phyloP scores from a whole-genome alignment of 108 stramenopile genomes.

The Fragilaria crotonensis region DNA sequence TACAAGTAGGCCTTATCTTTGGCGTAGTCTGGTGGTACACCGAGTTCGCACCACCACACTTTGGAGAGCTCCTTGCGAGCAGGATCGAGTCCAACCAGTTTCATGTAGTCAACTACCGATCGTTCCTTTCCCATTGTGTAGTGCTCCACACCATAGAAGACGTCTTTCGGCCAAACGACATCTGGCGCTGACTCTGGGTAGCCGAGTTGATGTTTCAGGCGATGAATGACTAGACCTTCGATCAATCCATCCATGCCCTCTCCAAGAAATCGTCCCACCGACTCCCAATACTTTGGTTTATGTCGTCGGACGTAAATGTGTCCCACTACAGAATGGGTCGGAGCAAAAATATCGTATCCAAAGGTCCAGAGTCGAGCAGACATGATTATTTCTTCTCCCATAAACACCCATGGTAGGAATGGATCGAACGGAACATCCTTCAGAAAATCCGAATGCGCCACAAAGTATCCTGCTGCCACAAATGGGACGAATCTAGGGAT shows the following conservation, averaged over 20 bases:
- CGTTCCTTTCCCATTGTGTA: slow-evolving; percentile 52
- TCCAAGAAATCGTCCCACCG: slow-evolving; percentile 61
- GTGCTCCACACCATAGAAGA: slow-evolving; percentile 41
- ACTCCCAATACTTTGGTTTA: slow-evolving; percentile 95
- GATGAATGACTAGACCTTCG: slow-evolving; percentile 36
- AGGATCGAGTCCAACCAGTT: slow-evolving; percentile 49
- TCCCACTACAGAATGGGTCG: slow-evolving; percentile 70
- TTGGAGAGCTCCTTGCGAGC: slow-evolving; percentile 25
- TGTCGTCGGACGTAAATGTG: slow-evolving; percentile 88
- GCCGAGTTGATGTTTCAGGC: slow-evolving; percentile 70
- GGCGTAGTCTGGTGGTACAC: background rate
- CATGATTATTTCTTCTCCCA: slow-evolving; percentile 94
- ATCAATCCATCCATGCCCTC: slow-evolving; percentile 36
- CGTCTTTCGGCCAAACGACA: slow-evolving; percentile 18
- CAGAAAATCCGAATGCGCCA: slow-evolving; percentile 74
- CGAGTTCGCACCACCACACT: slow-evolving; percentile 55
- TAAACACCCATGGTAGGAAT: slow-evolving; percentile 91
- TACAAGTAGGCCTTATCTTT: background rate
- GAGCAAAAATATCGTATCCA: slow-evolving; percentile 92
- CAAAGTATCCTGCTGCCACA: slow-evolving; percentile 94
- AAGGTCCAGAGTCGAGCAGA: slow-evolving; percentile 76
- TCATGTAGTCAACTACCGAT: slow-evolving; percentile 46
- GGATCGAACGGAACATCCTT: slow-evolving; percentile 90
- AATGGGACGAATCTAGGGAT: slow-evolving; percentile 29
- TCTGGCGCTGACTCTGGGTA: slow-evolving; percentile 40